These are phyloP conservation scores for Choricystis sp. DNA, from an alignment of 139 green algal species.

Conservation along the genomic window DNA sequence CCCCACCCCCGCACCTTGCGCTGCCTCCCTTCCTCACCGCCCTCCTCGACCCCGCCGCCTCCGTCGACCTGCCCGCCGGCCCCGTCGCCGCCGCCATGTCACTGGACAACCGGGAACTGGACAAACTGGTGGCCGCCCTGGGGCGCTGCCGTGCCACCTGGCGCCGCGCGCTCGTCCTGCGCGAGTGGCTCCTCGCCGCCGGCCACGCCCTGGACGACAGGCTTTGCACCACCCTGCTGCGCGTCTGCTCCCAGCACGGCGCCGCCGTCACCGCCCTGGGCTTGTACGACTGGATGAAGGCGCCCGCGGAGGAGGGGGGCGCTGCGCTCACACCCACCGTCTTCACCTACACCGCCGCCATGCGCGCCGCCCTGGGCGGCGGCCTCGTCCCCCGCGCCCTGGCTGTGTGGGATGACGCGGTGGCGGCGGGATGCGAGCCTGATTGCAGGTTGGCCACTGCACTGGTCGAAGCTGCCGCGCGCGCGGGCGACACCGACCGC, in stretches of 20 bases:
- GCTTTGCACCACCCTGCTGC: slow-evolving; percentile 72
- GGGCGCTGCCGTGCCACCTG: slow-evolving; percentile 56
- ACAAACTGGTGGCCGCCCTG: slow-evolving; percentile 59
- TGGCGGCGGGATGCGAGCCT: slow-evolving; percentile 21
- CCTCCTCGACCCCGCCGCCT: background rate
- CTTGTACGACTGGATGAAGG: slow-evolving; percentile 78
- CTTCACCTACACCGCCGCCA: slow-evolving; percentile 77
- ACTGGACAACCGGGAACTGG: slow-evolving; percentile 64
- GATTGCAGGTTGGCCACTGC: slow-evolving; percentile 68
- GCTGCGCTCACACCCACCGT: slow-evolving; percentile 44
- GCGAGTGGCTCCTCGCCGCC: slow-evolving; percentile 50
- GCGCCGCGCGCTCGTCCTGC: slow-evolving; percentile 47
- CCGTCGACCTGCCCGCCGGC: background rate
- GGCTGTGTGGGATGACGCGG: slow-evolving; percentile 41
- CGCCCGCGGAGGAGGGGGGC: slow-evolving; percentile 25
- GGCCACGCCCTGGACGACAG: slow-evolving; percentile 56
- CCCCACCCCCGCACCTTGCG: no score
- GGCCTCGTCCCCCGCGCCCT: slow-evolving; percentile 38
- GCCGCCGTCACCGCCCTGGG: slow-evolving; percentile 41
- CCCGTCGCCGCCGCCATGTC: background rate
- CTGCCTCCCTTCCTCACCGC: background rate
- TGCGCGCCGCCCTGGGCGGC: slow-evolving; percentile 56
- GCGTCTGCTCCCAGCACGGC: slow-evolving; percentile 56
- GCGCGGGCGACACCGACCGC: slow-evolving; percentile 38
- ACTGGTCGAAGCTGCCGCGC: slow-evolving; percentile 62